phyloP scores from a whole-genome alignment of 345 rosid genomes.

The Ceriops tagal region DNA sequence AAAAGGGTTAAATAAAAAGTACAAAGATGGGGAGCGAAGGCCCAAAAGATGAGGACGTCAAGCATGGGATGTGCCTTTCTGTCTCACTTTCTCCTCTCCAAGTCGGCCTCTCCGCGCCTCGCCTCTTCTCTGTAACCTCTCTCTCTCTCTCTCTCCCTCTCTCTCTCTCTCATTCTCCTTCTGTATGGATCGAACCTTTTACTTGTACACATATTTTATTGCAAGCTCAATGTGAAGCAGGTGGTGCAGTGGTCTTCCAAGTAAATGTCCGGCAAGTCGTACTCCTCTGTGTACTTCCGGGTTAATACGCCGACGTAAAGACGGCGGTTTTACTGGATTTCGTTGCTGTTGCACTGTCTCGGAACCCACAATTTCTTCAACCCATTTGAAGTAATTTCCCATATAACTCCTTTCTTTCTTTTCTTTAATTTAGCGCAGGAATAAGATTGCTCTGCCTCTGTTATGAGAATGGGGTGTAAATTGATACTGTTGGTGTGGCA shows the following conservation, averaged over 20 bases:
- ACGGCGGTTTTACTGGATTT: conserved; percentile 15
- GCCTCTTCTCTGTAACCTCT: conserved; percentile 38
- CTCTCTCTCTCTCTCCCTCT: conserved; percentile 4
- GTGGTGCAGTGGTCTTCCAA: conserved; percentile 20
- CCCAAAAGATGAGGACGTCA: background rate
- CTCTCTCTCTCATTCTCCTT: background rate
- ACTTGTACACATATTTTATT: background rate
- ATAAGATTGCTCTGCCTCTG: background rate
- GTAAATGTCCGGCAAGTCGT: conserved; percentile 15
- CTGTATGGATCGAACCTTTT: background rate
- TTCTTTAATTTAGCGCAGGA: background rate
- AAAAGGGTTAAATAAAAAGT: no score
- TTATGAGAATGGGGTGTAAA: background rate
- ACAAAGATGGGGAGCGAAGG: no score
- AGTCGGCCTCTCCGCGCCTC: conserved; percentile 40
- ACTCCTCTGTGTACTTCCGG: background rate
- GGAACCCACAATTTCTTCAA: conserved; percentile 37
- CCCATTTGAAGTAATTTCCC: conserved; percentile 31
- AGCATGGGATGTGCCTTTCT: conserved; percentile 44
- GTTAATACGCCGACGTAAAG: conserved; percentile 9
- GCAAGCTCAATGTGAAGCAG: conserved; percentile 20
- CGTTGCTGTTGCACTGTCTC: conserved; percentile 45
- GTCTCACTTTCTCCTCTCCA: conserved; percentile 42
- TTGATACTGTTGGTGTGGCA: background rate
- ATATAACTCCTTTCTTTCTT: background rate